Evolutionary conservation across 2,329 filamentous ascomycete genomes (phyloP), one percentile per base, ranked within the genome.

Genomic region (Penicillium sp.): DNA sequence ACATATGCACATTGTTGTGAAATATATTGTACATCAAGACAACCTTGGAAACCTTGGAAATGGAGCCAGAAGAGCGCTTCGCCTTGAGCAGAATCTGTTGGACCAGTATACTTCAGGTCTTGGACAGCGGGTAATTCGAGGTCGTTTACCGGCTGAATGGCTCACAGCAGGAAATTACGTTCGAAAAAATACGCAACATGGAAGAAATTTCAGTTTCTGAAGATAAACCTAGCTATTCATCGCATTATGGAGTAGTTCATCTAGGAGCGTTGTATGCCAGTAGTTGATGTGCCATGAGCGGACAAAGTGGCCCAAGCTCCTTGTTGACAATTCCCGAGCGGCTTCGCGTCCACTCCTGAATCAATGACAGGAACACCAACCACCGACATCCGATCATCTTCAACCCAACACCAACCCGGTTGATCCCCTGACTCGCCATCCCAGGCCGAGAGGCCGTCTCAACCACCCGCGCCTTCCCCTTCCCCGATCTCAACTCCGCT

Each of bases 301-400:
- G 42, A 56, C 57, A 48, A 46, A 61, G 60, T 73, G 70, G 71
- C 68, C 71, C 69, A 72, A 73, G 71, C 71, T 74, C 64, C 68
- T 67, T 71, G 67, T 70, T 70, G 67, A 68, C 63, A 64, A 66
- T 58, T 59, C 57, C 61, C 61, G 60, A 66, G 65, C 62, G 59
- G 52, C 58, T 50, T 49, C 50, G 54, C 52, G 58, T 52, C 55
- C 54, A 54, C 58, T 59, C 57, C 58, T 58, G 54, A 59, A 42
- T 54, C 50, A 49, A 34, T 47, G 43, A 54, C 47, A 51, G 53
- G 43, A 53, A 59, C 54, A 42, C 48, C 46, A 55, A 49, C 48
- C 54, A 56, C 45, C 32, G 36, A 52, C 40, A 43, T 27, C 47
- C 34, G 55, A 46, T 46, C 47, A 52, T 39, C 39, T 53, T 55